These are phyloP conservation scores for Termitomyces sp. DNA, from an alignment of 768 basidiomycete genomes.

Conservation along the genomic window DNA sequence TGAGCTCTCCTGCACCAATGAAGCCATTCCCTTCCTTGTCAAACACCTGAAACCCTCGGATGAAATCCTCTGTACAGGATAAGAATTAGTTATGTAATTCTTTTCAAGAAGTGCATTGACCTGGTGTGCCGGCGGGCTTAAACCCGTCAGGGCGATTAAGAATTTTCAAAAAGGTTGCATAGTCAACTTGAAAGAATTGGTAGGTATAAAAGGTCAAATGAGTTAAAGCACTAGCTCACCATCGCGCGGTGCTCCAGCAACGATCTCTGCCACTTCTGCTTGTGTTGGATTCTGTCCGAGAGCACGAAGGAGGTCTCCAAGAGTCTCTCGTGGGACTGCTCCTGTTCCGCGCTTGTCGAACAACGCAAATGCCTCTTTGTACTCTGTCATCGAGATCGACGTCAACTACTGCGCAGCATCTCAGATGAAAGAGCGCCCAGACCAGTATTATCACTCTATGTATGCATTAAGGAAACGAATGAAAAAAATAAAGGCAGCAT, in stretches of 20 bases:
- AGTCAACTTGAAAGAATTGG: conserved; percentile 58
- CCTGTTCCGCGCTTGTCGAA: conserved; percentile 97
- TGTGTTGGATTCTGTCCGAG: conserved; percentile 99
- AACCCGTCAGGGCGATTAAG: conserved; percentile 95
- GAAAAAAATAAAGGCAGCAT: conserved; percentile 2
- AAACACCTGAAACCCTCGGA: conserved; percentile 98
- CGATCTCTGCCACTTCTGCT: conserved; percentile 87
- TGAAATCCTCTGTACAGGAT: conserved; percentile 79
- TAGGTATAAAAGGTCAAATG: not conserved
- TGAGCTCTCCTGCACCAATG: conserved; percentile 87
- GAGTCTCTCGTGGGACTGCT: conserved; percentile 76
- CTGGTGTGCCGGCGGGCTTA: conserved; percentile 63
- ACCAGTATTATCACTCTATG: conserved; percentile 37
- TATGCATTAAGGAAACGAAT: not conserved
- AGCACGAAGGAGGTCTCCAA: conserved; percentile 91
- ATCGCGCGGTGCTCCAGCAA: conserved; percentile 65
- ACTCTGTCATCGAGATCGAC: conserved; percentile 48
- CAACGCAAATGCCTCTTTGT: conserved; percentile 95
- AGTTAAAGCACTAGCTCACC: conserved; percentile 34
- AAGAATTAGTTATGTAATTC: not conserved
- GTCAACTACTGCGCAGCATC: not conserved
- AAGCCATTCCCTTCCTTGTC: conserved; percentile 93
- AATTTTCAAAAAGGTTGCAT: conserved; percentile 85
- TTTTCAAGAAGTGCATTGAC: conserved; percentile 1
- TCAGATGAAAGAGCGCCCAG: not conserved